Percentiles rank a stretch among this genome's conserved stretches.
Evolutionary conservation across 257 asterid genomes (phyloP).

Genomic region (Solanum habrochaites): DNA sequence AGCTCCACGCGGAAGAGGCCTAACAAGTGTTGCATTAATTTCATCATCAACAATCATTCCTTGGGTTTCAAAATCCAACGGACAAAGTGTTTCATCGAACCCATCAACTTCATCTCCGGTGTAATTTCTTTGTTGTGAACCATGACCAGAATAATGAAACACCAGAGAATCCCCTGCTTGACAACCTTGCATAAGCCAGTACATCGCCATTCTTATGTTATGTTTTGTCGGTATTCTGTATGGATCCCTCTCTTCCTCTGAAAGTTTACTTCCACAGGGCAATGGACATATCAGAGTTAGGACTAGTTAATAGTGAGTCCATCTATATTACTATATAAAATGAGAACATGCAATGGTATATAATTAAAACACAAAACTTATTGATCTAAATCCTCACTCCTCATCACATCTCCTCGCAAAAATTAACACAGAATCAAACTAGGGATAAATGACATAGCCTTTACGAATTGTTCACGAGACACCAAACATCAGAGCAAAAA

Average conservation of each 20-base stretch:
- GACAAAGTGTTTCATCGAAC: conserved; percentile 82
- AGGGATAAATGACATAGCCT: neutral
- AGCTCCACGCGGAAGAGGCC: conserved; percentile 76
- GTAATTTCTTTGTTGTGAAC: conserved; percentile 73
- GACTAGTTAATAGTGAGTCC: neutral
- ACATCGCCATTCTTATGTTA: conserved; percentile 89
- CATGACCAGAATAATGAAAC: conserved; percentile 91
- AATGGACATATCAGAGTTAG: neutral
- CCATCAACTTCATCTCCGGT: conserved; percentile 93
- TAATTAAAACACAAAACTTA: neutral
- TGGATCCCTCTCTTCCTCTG: conserved; percentile 91
- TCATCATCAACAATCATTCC: conserved; percentile 88
- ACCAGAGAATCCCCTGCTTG: conserved; percentile 92
- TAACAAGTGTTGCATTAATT: conserved; percentile 63
- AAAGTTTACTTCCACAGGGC: conserved; percentile 9
- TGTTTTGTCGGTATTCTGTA: conserved; percentile 69
- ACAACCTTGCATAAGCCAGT: conserved; percentile 83
- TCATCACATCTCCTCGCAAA: neutral
- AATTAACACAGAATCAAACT: neutral
- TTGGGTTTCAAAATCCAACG: conserved; percentile 61
- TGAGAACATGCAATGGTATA: neutral
- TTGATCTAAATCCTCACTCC: neutral
- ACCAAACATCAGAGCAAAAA: neutral
- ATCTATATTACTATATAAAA: neutral
- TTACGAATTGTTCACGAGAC: neutral